These are phyloP conservation scores for Tremella yokohamensis DNA, from an alignment of 768 basidiomycete genomes.

Conservation along the genomic window DNA sequence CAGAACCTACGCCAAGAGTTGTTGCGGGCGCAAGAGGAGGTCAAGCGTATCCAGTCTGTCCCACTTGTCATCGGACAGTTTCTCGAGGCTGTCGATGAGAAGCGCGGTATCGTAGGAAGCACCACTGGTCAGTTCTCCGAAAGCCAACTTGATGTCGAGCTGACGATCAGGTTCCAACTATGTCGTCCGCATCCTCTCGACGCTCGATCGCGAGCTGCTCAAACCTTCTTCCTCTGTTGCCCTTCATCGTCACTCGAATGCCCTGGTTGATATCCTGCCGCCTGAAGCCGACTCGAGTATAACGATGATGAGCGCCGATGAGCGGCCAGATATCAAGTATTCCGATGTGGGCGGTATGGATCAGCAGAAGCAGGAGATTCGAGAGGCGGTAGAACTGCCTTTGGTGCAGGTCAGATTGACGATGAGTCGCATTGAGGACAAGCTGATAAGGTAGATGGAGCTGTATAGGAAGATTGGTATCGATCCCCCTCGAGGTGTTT, in stretches of 20 bases:
- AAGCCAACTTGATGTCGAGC: neutral
- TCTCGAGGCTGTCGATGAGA: conserved; percentile 96
- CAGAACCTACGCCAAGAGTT: conserved; percentile 96
- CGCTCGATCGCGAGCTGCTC: conserved; percentile 90
- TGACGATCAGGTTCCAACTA: conserved; percentile 74
- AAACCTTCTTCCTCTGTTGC: conserved; percentile 97
- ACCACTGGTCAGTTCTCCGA: conserved; percentile 60
- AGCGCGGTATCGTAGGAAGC: conserved; percentile 92
- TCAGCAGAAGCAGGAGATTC: conserved; percentile 94
- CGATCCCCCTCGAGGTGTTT: conserved; percentile 93
- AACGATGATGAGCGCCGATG: conserved; percentile 86
- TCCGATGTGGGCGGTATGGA: conserved; percentile 97
- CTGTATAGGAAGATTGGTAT: conserved; percentile 99
- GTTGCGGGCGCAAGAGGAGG: conserved; percentile 97
- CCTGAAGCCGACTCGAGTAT: conserved; percentile 98
- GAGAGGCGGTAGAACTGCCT: conserved; percentile 96
- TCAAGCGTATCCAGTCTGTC: conserved; percentile 97
- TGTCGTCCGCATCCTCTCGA: conserved; percentile 93
- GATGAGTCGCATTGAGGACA: neutral
- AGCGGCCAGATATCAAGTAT: conserved; percentile 91
- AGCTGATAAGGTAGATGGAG: conserved; percentile 71
- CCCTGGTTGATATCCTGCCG: conserved; percentile 94
- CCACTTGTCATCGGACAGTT: conserved; percentile 99
- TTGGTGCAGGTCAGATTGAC: conserved; percentile 49
- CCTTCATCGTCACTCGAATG: conserved; percentile 97